Percentiles rank a stretch among this genome's conserved stretches.
These are phyloP conservation scores for Penicillium sp. DNA, from an alignment of 2,329 filamentous ascomycete genomes.

Conservation along the genomic window DNA sequence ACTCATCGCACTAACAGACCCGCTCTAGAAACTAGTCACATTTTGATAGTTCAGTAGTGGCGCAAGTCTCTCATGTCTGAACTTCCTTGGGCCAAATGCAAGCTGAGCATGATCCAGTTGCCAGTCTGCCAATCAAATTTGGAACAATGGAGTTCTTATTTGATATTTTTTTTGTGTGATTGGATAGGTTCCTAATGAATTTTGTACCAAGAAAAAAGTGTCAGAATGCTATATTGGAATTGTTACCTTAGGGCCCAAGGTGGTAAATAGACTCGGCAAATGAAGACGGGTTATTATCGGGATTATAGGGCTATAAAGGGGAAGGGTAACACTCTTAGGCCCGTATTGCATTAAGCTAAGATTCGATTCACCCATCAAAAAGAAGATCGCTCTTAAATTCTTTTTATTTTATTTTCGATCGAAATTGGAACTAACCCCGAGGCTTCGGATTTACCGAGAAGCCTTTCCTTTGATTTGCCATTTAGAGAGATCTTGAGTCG, in stretches of 20 bases:
- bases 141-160: conserved; percentile 2
- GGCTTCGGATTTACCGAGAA: not conserved
- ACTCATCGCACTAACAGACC: conserved; percentile 1
- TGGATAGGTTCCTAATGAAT: not conserved
- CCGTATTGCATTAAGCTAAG: not conserved
- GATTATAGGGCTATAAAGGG: too few species aligned
- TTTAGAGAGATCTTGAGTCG: not conserved
- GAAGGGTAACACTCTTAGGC: too few species aligned
- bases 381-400: not conserved
- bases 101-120: conserved; percentile 1
- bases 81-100: conserved; percentile 13
- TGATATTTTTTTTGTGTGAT: not conserved
- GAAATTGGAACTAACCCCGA: not conserved
- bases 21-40: conserved; percentile 9
- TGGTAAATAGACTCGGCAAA: too few species aligned
- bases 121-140: conserved; percentile 5
- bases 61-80: conserved; percentile 3
- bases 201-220: not conserved
- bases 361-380: conserved; percentile 5
- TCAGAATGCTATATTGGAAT: not conserved
- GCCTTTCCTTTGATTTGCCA: not conserved
- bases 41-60: conserved; percentile 8
- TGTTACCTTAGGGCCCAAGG: too few species aligned
- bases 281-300: too few species aligned
- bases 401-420: not conserved